A percentile compares a stretch with the other conserved stretches of the same genome.
These are phyloP conservation scores for Paramyrothecium sp. DNA, from an alignment of 2,329 filamentous ascomycete genomes.

Conservation along the genomic window DNA sequence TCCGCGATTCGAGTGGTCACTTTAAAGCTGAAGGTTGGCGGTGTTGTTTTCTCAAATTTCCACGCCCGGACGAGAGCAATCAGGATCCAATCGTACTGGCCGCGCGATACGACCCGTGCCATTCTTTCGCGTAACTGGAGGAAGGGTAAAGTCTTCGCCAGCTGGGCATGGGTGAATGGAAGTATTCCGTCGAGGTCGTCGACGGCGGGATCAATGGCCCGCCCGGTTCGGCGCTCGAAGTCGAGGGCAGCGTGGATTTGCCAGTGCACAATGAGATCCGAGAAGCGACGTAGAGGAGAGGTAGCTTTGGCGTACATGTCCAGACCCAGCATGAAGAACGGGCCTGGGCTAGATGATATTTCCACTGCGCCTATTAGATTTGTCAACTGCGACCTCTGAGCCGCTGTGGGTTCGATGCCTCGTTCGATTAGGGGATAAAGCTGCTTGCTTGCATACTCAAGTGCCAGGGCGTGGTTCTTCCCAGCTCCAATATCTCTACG, in stretches of 20 bases:
- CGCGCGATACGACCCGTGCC: conserved; percentile 41
- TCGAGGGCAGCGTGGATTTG: conserved; percentile 61
- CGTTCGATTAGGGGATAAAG: conserved; percentile 30
- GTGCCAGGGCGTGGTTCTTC: conserved; percentile 29
- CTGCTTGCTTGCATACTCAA: conserved; percentile 30
- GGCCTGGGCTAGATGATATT: conserved; percentile 50
- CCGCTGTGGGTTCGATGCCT: conserved; percentile 29
- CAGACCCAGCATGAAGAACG: conserved; percentile 56
- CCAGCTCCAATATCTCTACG: conserved; percentile 44
- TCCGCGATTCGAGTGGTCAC: conserved; percentile 36
- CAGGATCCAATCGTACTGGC: conserved; percentile 52
- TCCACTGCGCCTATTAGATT: conserved; percentile 46
- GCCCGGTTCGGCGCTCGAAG: conserved; percentile 35
- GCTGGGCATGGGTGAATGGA: conserved; percentile 40
- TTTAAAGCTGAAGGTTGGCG: conserved; percentile 47
- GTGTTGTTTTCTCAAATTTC: conserved; percentile 49
- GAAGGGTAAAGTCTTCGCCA: conserved; percentile 46
- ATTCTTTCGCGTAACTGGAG: conserved; percentile 53
- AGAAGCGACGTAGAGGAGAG: conserved; percentile 63
- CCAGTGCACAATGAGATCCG: conserved; percentile 64
- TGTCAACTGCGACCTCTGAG: conserved; percentile 25
- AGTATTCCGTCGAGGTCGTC: conserved; percentile 36
- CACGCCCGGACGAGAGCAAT: conserved; percentile 61
- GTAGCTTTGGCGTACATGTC: conserved; percentile 64
- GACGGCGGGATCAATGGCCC: conserved; percentile 18